Percentiles rank a stretch among this genome's conserved stretches.
phyloP scores from a whole-genome alignment of 1,139 yeast genomes.

The Hemisphaericaspora subhashii region DNA sequence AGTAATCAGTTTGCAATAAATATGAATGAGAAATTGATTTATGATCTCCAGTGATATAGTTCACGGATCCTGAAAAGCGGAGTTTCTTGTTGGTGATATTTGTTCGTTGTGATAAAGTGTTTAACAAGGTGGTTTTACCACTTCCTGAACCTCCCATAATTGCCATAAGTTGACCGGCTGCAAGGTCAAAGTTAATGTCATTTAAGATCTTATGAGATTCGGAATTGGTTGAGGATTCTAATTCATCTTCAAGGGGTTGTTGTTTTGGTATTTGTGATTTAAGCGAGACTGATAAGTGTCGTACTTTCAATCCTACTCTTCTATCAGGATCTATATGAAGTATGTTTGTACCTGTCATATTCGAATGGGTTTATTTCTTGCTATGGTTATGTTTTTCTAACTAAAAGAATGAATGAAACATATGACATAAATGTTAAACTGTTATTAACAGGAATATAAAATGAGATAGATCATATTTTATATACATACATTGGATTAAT shows the following conservation, averaged over 20 bases:
- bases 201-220: constrained; percentile 27
- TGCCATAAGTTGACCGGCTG: constrained; percentile 57
- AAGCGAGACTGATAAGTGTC: constrained; percentile 33
- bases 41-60: constrained; percentile 15
- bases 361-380: too few relatives aligned
- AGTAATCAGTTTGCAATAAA: constrained; percentile 69
- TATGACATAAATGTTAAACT: not conserved
- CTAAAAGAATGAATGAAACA: not conserved
- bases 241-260: constrained; percentile 1
- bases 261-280: constrained; percentile 12
- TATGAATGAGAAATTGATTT: constrained; percentile 53
- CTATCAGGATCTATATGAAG: constrained; percentile 22
- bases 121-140: constrained; percentile 81
- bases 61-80: constrained; percentile 31
- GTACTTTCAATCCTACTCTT: constrained; percentile 31
- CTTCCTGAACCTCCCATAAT: constrained; percentile 86
- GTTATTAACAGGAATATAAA: too few relatives aligned
- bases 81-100: constrained; percentile 33
- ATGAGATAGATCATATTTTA: too few relatives aligned
- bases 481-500: too few relatives aligned
- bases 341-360: constrained; percentile 12
- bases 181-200: constrained; percentile 56
- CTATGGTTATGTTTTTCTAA: not conserved
- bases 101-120: constrained; percentile 66
- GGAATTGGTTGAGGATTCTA: not conserved